Base-by-base conservation (phyloP, 352 stramenopile species). In the Phytophthora nicotianae region DNA sequence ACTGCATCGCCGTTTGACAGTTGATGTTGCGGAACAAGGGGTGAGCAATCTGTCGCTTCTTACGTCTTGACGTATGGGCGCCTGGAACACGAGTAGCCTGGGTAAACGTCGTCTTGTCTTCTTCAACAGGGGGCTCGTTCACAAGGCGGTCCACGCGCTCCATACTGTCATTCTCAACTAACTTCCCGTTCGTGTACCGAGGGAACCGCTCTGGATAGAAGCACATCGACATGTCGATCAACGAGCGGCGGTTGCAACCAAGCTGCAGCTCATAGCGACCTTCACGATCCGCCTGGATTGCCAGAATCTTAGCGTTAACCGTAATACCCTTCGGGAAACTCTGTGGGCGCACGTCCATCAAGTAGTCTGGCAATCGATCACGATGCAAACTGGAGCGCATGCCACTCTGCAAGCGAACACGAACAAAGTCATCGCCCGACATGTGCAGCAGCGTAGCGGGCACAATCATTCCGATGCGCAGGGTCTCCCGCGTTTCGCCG, bases 21-120 rank as follows among this genome's bases (percentile, higher is more conserved):
- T 90, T 95, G 50, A 96, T 88, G 65, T 96, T 96, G 27, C 88
- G 79, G 72, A 96, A 96, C 24, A 91, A 66, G 4, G 81, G 81
- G 58, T 96, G 88, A 16, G 70, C 85, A 45, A 96, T 96, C 58
- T 95, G 87, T 2, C 88, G 85, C 53, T 93, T 93, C 75, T 96
- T 96, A 40, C 88, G 66, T 61, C 79, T 88, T 9, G 83, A 74
- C n/a, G 74, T 76, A 41, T 70, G 69, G 37, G 52, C 27, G 20
- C 68, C 69, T 32, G 62, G 40, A 16, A 55, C 72, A 55, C 58
- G 74, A 21, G 62, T 63, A 13, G 74, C 66, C 13, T 72, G 58
- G n/a, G 68, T 66, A 53, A 78, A 83, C 35, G 71, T 65, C 8
- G 71, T 24, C 47, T 91, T 94, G 33, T 93, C 88, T 71, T 95